Conservation (phyloP, 371 early-diverging fungal species). For the Rhizopus sp. region DNA sequence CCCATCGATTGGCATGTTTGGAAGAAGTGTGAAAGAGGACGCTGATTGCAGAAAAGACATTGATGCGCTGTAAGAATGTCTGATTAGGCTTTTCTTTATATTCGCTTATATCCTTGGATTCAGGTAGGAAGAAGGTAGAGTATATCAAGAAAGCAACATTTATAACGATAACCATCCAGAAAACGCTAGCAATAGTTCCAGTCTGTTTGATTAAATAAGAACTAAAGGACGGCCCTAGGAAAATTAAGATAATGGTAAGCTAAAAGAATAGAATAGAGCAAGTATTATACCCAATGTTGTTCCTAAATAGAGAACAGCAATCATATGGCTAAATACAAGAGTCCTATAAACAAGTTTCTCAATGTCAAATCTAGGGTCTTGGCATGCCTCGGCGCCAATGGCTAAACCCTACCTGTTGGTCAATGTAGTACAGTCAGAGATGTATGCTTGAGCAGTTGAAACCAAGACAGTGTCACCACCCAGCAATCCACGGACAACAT, state of each 20-base stretch:
- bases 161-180: constrained; percentile 35
- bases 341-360: constrained; percentile 20
- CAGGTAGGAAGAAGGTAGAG: constrained; percentile 40
- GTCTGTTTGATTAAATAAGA: constrained; percentile 23
- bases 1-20: constrained; percentile 19
- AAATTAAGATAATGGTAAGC: background rate
- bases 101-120: constrained; percentile 33
- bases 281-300: constrained; percentile 18
- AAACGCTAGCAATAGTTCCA: constrained; percentile 25
- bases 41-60: constrained; percentile 38
- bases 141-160: constrained; percentile 27
- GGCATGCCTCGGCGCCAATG: background rate
- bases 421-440: constrained; percentile 44
- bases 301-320: constrained; percentile 31
- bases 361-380: background rate
- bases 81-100: constrained; percentile 1
- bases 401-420: constrained; percentile 25
- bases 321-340: constrained; percentile 33
- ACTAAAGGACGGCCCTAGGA: constrained; percentile 27
- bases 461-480: constrained; percentile 37
- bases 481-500: constrained; percentile 40
- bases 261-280: background rate
- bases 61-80: constrained; percentile 26
- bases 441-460: constrained; percentile 42
- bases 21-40: constrained; percentile 23